phyloP scores from a whole-genome alignment of 208 protist genomes.

The Naegleria gruberi region DNA sequence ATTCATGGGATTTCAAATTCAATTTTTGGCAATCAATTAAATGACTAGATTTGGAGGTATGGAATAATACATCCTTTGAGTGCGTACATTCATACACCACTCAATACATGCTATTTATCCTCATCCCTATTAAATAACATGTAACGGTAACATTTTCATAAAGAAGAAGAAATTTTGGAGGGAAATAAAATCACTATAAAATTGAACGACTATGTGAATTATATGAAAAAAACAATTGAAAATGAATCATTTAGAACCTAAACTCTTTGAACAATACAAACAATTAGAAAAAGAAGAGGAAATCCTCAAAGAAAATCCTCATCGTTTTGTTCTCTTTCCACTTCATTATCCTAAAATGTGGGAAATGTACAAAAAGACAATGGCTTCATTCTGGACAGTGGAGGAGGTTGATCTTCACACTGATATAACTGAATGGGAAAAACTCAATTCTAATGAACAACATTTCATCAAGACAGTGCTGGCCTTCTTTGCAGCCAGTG shows the following conservation, averaged over 20 bases:
- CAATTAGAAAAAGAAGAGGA: not conserved
- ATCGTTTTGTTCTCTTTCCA: constrained; percentile 95
- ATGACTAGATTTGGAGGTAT: too few species aligned
- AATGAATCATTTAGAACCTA: not conserved
- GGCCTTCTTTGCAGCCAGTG: constrained; percentile 95
- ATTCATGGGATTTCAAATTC: too few species aligned
- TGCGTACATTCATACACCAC: too few species aligned
- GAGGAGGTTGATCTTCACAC: constrained; percentile 94
- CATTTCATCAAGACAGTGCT: constrained; percentile 98
- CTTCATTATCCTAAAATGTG: constrained; percentile 94
- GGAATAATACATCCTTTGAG: too few species aligned
- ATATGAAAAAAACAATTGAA: too few species aligned
- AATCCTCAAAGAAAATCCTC: constrained; percentile 66
- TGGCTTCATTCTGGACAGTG: constrained; percentile 91
- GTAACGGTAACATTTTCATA: too few species aligned
- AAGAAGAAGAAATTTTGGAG: too few species aligned
- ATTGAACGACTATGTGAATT: too few species aligned
- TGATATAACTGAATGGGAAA: constrained; percentile 87
- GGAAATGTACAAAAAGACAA: constrained; percentile 98
- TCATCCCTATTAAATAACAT: too few species aligned
- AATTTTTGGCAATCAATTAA: too few species aligned
- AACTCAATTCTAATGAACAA: constrained; percentile 83
- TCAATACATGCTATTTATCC: too few species aligned
- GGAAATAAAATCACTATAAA: too few species aligned
- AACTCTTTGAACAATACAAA: not conserved